Base-by-base conservation (phyloP, 1,284 basidiomycete genomes). In the Heterobasidion annosum region DNA sequence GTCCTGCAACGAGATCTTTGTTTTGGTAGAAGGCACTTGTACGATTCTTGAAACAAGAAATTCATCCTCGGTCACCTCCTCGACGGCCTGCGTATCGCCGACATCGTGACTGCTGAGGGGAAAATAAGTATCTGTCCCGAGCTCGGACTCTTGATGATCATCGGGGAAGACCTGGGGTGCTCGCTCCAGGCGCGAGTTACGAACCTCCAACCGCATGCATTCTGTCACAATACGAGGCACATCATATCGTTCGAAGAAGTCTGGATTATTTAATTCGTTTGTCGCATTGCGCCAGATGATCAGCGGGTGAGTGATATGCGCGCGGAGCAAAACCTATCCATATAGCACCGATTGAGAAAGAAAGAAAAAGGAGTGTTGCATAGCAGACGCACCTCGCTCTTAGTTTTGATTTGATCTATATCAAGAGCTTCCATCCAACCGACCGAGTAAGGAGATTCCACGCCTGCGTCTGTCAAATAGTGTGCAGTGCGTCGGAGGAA, bases 251-350 rank as follows among this genome's bases (percentile, higher is more conserved):
- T 73, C 67, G 88, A 88, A 94, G 55, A 84, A 79, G 58, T 82
- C 76, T 16, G 75, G 73, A 59, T 82, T 75, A 4, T 72, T 72
- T 7, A 92, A 72, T 61, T 95, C 92, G 8, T 74, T 73, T 10
- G 68, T 65, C 51, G 81, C 78, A 61, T 85, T 82, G 43, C 77
- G 75, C 75, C 77, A 81, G 57, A 92, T 76, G 54, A 93, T 73
- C 13, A 81, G 70, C 1, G 90, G 85, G 65, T 93, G 89, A 54
- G 89, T 78, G 40, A 82, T 75, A 63, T 91, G 87, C 50, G 76
- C 74, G n/a, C 84, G 81, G 46, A 93, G 69, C 46, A 92, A 68
- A 34, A 77, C 73, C 86, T 93, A 60, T 12, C 53, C 25, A 3
- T 25, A 5, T n/a, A 47, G 50, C 44, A 25, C 16, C 40, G 37